Evolutionary conservation across 768 basidiomycete genomes (phyloP), one percentile per base, ranked within the genome.

Genomic region (Termitomyces sp.): DNA sequence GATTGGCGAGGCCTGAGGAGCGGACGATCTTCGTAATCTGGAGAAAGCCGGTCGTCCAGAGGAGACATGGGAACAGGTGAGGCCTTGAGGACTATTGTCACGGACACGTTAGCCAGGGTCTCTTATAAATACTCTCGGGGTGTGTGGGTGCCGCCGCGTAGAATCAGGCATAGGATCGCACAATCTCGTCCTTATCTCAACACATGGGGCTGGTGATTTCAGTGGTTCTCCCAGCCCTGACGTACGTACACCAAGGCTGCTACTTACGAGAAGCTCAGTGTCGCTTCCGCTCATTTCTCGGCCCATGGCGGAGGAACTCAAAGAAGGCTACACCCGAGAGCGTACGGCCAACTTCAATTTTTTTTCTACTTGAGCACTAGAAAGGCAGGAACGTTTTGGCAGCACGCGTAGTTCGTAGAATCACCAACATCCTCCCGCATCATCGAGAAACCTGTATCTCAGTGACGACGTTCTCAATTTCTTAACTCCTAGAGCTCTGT

Each of bases 11-110:
- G 20, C 20, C 9, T 7, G 44, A 63, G 59, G 54, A 63, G 62
- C 26, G 62, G 62, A 6, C 55, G 61, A 31, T 59, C 57, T 34
- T 62, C 61, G 34, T 45, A 9, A 52, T 52, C 51, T 41, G 26
- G 26, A 29, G 37, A 41, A 29, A 29, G 16, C 18, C 41, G 52
- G 16, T 31, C 24, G 52, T 45, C 22, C 18, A 8, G 16, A 13
- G 37, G 34, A 26, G 50, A 55, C 59, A 62, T 62, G 39, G 44
- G 34, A 16, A 3, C 24, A 24, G n/a, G n/a, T n/a, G n/a, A n/a
- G n/a, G n/a, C 6, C 18, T 33, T 20, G 24, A 29, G 16, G 18
- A 12, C 8, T 15, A 31, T 13, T n/a, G 29, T 44, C 41, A 29
- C 29, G 28, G 8, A 22, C 18, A 53, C 33, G 34, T 51, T 26